Evolutionary conservation across 83 land plant genomes (phyloP).

Genomic region (Diphasiastrum complanatum): DNA sequence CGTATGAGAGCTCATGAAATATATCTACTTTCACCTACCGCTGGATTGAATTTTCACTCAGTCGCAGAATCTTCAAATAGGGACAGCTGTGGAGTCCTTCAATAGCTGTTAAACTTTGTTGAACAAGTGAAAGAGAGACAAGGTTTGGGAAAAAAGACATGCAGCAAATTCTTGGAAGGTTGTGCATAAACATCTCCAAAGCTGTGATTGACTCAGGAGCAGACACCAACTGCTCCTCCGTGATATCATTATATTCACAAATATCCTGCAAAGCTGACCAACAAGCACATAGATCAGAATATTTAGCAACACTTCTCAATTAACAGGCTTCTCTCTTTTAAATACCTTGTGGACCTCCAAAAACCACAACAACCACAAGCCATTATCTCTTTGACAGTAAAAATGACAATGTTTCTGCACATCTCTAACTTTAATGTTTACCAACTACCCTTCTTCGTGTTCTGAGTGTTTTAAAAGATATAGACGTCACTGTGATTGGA

Average conservation of each 20-base stretch:
- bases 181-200: constrained; percentile 40
- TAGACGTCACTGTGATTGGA: too few species aligned
- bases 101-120: constrained; percentile 29
- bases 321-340: too few species aligned
- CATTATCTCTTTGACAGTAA: too few species aligned
- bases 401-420: too few species aligned
- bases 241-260: constrained; percentile 42
- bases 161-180: constrained; percentile 36
- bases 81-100: constrained; percentile 40
- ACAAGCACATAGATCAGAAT: too few species aligned
- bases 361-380: too few species aligned
- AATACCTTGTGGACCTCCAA: too few species aligned
- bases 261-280: constrained; percentile 46
- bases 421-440: too few species aligned
- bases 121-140: constrained; percentile 35
- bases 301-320: too few species aligned
- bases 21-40: constrained; percentile 18
- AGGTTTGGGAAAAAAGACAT: constrained; percentile 43
- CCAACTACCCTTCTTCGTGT: too few species aligned
- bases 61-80: constrained; percentile 29
- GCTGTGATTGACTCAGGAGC: constrained; percentile 34
- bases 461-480: too few species aligned
- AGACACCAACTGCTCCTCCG: constrained; percentile 37
- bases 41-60: constrained; percentile 35
- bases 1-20: neutral